A percentile compares a stretch with the other conserved stretches of the same genome.
phyloP scores from a whole-genome alignment of 805 yeast genomes.

The Pichia nakasei region DNA sequence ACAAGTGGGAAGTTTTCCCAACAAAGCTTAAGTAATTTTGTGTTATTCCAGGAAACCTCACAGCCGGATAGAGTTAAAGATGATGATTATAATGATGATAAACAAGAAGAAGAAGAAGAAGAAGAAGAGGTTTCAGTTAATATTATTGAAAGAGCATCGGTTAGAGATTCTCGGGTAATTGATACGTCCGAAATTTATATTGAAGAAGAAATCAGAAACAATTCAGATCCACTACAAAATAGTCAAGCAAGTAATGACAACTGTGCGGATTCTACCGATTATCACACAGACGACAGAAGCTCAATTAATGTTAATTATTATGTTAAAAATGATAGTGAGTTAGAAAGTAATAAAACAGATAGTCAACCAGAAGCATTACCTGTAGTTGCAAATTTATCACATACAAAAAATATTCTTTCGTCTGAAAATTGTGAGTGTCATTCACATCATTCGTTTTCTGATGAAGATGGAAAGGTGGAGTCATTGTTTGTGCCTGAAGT shows the following conservation, averaged over 20 bases:
- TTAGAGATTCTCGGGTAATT: conserved; percentile 1
- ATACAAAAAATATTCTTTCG: too few species aligned
- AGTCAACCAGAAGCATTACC: not conserved
- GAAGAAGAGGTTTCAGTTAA: too few species aligned
- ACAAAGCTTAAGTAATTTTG: conserved; percentile 8
- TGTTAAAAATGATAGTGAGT: not conserved
- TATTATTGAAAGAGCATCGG: not conserved
- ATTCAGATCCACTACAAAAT: not conserved
- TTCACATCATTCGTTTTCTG: not conserved
- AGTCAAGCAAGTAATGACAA: not conserved
- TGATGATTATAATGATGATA: conserved; percentile 1
- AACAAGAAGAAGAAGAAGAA: too few species aligned
- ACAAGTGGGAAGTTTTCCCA: conserved; percentile 4
- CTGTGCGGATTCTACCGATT: not conserved
- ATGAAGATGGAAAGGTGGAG: not conserved
- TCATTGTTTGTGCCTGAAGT: not conserved
- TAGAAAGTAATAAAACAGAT: not conserved
- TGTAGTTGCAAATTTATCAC: too few species aligned
- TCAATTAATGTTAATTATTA: not conserved
- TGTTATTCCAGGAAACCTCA: conserved; percentile 5
- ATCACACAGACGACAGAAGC: not conserved
- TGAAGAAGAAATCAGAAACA: conserved; percentile 1
- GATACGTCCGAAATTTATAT: not conserved
- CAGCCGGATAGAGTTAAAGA: not conserved
- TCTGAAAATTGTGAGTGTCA: too few species aligned